Evolutionary conservation across 495 filamentous ascomycete genomes (phyloP).

Genomic region (Oleoguttula mirabilis): DNA sequence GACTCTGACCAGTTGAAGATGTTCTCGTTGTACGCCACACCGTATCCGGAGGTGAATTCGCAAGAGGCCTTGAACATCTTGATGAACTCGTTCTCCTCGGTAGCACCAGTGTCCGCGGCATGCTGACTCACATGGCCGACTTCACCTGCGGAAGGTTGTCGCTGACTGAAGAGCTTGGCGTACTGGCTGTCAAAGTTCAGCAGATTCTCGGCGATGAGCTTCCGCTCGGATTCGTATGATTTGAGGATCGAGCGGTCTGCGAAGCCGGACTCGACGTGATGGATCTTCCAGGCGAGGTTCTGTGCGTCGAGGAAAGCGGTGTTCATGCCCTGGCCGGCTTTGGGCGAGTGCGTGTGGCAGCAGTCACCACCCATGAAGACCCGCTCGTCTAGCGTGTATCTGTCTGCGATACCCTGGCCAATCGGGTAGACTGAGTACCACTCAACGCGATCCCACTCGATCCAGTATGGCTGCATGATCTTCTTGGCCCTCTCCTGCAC

Average conservation of each 20-base stretch:
- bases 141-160: conserved; percentile 46
- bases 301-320: conserved; percentile 43
- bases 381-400: conserved; percentile 47
- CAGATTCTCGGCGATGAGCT: conserved; percentile 56
- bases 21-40: conserved; percentile 49
- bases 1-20: conserved; percentile 58
- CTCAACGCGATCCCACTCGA: conserved; percentile 45
- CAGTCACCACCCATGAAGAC: conserved; percentile 54
- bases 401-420: conserved; percentile 58
- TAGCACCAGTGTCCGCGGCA: conserved; percentile 19
- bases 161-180: conserved; percentile 36
- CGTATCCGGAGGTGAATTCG: conserved; percentile 56
- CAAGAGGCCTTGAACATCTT: conserved; percentile 53
- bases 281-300: conserved; percentile 68
- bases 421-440: conserved; percentile 55
- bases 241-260: conserved; percentile 43
- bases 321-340: conserved; percentile 71
- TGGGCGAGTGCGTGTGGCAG: conserved; percentile 57
- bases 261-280: conserved; percentile 44
- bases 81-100: conserved; percentile 48
- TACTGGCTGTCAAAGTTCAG: conserved; percentile 54
- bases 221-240: conserved; percentile 61
- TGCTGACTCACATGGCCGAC: conserved; percentile 38
- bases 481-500: conserved; percentile 48
- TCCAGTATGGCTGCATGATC: conserved; percentile 48